These are phyloP conservation scores for Cladophialophora psammophila DNA, from an alignment of 2,329 filamentous ascomycete species.

Conservation along the genomic window DNA sequence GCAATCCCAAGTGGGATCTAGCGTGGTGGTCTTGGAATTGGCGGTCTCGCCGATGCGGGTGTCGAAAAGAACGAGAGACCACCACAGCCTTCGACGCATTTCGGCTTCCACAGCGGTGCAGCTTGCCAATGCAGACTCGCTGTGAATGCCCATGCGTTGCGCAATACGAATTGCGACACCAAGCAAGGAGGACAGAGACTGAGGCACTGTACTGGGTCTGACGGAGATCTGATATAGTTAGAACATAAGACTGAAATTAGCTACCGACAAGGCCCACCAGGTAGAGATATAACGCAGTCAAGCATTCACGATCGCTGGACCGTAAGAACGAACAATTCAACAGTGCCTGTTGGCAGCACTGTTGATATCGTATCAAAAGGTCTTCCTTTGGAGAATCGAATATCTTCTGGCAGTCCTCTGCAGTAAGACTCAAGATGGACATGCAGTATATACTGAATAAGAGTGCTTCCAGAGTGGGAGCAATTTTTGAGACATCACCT, in stretches of 20 bases:
- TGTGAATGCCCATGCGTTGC: slow-evolving; percentile 45
- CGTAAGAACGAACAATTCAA: slow-evolving; percentile 53
- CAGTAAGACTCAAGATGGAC: slow-evolving; percentile 62
- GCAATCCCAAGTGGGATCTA: slow-evolving; percentile 51
- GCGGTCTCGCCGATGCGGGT: slow-evolving; percentile 41
- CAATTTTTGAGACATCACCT: slow-evolving; percentile 61
- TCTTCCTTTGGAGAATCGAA: slow-evolving; percentile 53
- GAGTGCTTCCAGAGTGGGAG: slow-evolving; percentile 67
- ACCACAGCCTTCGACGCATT: slow-evolving; percentile 49
- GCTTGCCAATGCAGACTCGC: slow-evolving; percentile 54
- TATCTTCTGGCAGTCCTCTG: slow-evolving; percentile 59
- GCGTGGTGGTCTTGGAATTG: slow-evolving; percentile 33
- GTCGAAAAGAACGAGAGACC: slow-evolving; percentile 56
- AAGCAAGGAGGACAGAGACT: slow-evolving; percentile 53
- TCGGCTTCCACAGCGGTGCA: slow-evolving; percentile 59
- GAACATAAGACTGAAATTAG: slow-evolving; percentile 38
- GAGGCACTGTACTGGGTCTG: slow-evolving; percentile 59
- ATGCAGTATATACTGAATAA: slow-evolving; percentile 74
- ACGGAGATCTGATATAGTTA: slow-evolving; percentile 60
- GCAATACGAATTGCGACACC: slow-evolving; percentile 52
- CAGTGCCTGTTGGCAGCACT: slow-evolving; percentile 57
- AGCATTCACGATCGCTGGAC: slow-evolving; percentile 50
- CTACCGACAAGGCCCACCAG: slow-evolving; percentile 63
- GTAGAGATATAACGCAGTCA: slow-evolving; percentile 63
- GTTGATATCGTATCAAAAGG: slow-evolving; percentile 55